These are phyloP conservation scores for Orbilia blumenaviensis DNA, from an alignment of 2,329 filamentous ascomycete species.

Conservation along the genomic window DNA sequence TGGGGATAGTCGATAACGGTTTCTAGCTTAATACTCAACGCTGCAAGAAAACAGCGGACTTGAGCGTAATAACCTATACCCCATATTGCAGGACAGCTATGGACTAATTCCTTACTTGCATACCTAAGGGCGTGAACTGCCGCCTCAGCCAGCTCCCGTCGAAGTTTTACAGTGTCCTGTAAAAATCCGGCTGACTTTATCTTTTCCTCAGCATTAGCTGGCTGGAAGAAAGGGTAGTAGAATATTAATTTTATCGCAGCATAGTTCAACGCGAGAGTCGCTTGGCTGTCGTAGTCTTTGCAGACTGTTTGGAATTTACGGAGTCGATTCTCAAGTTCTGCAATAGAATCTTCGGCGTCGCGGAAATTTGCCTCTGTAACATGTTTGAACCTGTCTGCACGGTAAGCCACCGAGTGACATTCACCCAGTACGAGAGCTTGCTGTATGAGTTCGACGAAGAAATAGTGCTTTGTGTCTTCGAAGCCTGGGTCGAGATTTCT, in stretches of 20 bases:
- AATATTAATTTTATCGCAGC: conserved; percentile 55
- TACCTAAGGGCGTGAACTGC: conserved; percentile 53
- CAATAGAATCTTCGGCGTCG: conserved; percentile 47
- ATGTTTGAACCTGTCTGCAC: conserved; percentile 54
- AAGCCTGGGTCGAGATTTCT: conserved; percentile 52
- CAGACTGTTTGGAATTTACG: conserved; percentile 24
- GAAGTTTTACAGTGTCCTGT: conserved; percentile 47
- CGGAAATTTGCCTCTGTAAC: conserved; percentile 54
- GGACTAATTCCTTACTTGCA: conserved; percentile 54
- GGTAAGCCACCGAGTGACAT: conserved; percentile 55
- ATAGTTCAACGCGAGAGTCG: conserved; percentile 54
- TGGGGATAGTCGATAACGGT: conserved; percentile 53
- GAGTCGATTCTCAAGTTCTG: conserved; percentile 45
- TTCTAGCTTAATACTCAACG: conserved; percentile 55
- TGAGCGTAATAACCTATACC: conserved; percentile 55
- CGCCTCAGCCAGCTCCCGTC: conserved; percentile 47
- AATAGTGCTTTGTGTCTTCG: conserved; percentile 50
- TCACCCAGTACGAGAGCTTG: conserved; percentile 53
- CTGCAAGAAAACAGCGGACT: conserved; percentile 55
- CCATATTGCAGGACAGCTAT: conserved; percentile 57
- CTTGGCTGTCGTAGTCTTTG: conserved; percentile 45
- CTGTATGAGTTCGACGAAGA: conserved; percentile 55
- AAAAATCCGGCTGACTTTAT: conserved; percentile 47
- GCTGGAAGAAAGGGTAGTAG: conserved; percentile 56
- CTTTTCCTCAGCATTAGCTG: conserved; percentile 43